Conservation (phyloP, 805 yeast genomes). For the Cyberlindnera mississippiensis region DNA sequence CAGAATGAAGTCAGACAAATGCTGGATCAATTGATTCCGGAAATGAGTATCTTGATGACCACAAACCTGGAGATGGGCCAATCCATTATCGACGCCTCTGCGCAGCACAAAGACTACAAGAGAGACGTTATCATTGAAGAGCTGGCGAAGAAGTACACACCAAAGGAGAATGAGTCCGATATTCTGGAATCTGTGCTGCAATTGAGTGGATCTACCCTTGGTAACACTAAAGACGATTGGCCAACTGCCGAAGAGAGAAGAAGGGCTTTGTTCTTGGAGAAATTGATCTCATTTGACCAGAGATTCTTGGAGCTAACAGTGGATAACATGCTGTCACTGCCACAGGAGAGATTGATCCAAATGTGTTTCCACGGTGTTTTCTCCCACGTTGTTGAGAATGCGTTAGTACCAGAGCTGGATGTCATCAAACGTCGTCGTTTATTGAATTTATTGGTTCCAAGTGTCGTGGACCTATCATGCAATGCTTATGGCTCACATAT, state of each 20-base stretch:
- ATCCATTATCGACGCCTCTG: slow-evolving; percentile 63
- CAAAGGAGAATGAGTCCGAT: slow-evolving; percentile 31
- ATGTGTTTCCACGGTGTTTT: slow-evolving; percentile 89
- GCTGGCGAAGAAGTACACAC: slow-evolving; percentile 42
- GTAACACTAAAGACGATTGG: slow-evolving; percentile 84
- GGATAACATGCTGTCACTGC: slow-evolving; percentile 56
- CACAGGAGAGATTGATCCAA: slow-evolving; percentile 56
- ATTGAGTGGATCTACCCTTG: slow-evolving; percentile 67
- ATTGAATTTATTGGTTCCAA: slow-evolving; percentile 58
- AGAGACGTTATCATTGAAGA: slow-evolving; percentile 54
- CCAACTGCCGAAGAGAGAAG: slow-evolving; percentile 89
- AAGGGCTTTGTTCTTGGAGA: slow-evolving; percentile 69
- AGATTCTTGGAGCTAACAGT: slow-evolving; percentile 54
- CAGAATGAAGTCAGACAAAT: slow-evolving; percentile 59
- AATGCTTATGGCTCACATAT: slow-evolving; percentile 91
- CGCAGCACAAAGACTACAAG: slow-evolving; percentile 50
- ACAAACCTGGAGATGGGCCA: slow-evolving; percentile 70
- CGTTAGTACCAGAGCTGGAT: slow-evolving; percentile 47
- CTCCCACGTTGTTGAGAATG: slow-evolving; percentile 79
- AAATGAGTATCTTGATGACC: slow-evolving; percentile 54
- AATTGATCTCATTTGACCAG: slow-evolving; percentile 64
- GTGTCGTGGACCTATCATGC: slow-evolving; percentile 60
- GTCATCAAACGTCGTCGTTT: slow-evolving; percentile 60
- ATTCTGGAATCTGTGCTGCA: slow-evolving; percentile 66
- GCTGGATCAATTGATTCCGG: slow-evolving; percentile 62